Evolutionary conservation across 1,284 basidiomycete species (phyloP), one percentile per base, ranked within the genome.

Genomic region (Somion occarium): DNA sequence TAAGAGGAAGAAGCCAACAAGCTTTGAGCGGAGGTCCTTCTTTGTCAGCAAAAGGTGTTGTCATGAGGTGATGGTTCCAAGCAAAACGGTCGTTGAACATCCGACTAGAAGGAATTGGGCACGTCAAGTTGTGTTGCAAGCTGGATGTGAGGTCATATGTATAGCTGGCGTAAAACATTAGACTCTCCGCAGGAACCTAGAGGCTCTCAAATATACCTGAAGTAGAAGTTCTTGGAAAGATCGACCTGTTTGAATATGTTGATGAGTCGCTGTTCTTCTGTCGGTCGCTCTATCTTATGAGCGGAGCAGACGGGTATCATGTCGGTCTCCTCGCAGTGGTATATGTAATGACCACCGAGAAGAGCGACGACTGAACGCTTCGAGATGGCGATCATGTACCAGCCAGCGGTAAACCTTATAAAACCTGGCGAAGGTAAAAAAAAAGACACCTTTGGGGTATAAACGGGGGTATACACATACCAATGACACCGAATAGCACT

Each of bases 221-320:
- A 99, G 73, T 99, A 99, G 67, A 99, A 99, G 71, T 99, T 98
- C 73, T 99, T 98, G 45, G 90, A 90, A 74, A 99, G 82, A 61
- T 99, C 97, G 2, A 99, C 95, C 67, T 96, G 93, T 65, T 93
- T 94, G 74, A 99, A 99, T n/a, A 91, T 83, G 55, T 85, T 88
- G 69, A 97, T 83, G 37, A 94, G 76, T 53, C 88, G 81, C 56
- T 88, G 85, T 63, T 96, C 93, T 62, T 95, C 91, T 0, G 87
- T 74, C 0, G 85, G 83, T 59, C 85, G 86, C 45, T 94, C 91
- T n/a, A 91, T 66, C 68, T 83, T 88, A 67, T 88, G 86, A 56
- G 79, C 85, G 60, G 76, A 79, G 34, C 75, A 78, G 45, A 93
- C 75, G 4, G 91, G 85, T 4, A 93, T 70, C 37, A 97, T 86